A percentile compares a stretch with the other conserved stretches of the same genome.
Evolutionary conservation across 2,329 filamentous ascomycete genomes (phyloP).

Genomic region (Trichoderma gracile): DNA sequence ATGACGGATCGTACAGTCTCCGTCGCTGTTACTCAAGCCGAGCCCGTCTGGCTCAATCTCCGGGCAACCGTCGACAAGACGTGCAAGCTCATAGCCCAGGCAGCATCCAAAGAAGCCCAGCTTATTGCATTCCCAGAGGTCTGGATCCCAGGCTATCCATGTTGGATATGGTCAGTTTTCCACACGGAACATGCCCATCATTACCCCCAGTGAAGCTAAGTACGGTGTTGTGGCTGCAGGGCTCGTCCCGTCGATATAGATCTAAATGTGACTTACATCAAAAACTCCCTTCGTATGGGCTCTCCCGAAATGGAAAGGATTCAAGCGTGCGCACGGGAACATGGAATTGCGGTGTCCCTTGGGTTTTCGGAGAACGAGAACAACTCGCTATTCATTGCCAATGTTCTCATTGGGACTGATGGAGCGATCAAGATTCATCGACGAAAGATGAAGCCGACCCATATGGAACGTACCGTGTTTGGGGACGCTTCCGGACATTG

Average conservation of each 20-base stretch:
- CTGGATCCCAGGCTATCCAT: constrained; percentile 19
- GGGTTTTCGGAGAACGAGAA: constrained; percentile 20
- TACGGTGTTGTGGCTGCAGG: not conserved
- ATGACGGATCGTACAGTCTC: constrained; percentile 3
- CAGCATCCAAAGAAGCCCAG: constrained; percentile 7
- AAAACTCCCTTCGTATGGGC: constrained; percentile 15
- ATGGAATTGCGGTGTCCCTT: constrained; percentile 5
- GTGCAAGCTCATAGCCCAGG: constrained; percentile 4
- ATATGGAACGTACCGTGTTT: constrained; percentile 20
- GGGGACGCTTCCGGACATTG: not conserved
- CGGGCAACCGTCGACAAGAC: constrained; percentile 13
- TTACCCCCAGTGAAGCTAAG: not conserved
- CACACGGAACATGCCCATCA: not conserved
- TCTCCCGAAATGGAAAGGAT: constrained; percentile 12
- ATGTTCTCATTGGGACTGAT: constrained; percentile 7
- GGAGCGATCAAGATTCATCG: constrained; percentile 15
- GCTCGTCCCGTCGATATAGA: constrained; percentile 4
- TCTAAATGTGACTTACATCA: constrained; percentile 13
- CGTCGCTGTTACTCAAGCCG: constrained; percentile 12
- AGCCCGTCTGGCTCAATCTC: constrained; percentile 10
- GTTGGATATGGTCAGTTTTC: constrained; percentile 14
- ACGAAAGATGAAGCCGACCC: constrained; percentile 18
- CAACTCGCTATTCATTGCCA: constrained; percentile 7
- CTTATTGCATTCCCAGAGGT: constrained; percentile 11
- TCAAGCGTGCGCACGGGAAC: constrained; percentile 8